These are phyloP conservation scores for Debaryomyces robertsiae DNA, from an alignment of 1,139 yeast species.

Conservation along the genomic window DNA sequence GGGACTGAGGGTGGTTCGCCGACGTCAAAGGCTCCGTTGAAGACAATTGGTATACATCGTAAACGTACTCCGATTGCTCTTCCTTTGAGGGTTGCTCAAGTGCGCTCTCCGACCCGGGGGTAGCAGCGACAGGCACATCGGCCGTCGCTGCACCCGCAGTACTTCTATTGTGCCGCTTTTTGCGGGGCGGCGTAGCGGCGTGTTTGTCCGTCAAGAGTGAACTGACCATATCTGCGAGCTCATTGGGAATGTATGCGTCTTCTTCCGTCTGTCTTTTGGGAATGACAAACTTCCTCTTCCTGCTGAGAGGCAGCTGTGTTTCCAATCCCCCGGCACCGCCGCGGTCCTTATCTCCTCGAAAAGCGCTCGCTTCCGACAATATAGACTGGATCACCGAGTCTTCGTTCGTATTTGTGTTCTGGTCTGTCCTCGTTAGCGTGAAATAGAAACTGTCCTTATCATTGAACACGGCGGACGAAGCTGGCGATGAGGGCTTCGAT, in stretches of 20 bases:
- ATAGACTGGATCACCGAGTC: slow-evolving; percentile 26
- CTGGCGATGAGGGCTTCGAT: slow-evolving; percentile 45
- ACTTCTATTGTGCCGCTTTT: slow-evolving; percentile 12
- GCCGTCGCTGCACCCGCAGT: slow-evolving; percentile 14
- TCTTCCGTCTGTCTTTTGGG: slow-evolving; percentile 41
- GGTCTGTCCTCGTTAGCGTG: slow-evolving; percentile 67
- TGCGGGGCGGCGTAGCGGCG: slow-evolving; percentile 7
- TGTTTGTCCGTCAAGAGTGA: slow-evolving; percentile 44
- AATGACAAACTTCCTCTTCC: slow-evolving; percentile 34
- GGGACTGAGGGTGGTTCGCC: slow-evolving; percentile 55
- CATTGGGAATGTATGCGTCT: slow-evolving; percentile 53
- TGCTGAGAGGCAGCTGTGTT: slow-evolving; percentile 12
- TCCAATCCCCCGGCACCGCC: slow-evolving; percentile 1
- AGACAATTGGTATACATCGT: slow-evolving; percentile 70
- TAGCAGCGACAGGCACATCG: slow-evolving; percentile 15
- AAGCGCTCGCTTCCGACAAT: slow-evolving; percentile 17
- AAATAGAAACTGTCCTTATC: slow-evolving; percentile 42
- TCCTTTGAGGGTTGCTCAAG: slow-evolving; percentile 2
- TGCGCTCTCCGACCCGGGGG: background rate
- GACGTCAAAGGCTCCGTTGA: slow-evolving; percentile 42
- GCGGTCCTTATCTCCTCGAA: slow-evolving; percentile 16
- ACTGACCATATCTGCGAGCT: slow-evolving; percentile 68
- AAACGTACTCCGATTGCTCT: slow-evolving; percentile 66
- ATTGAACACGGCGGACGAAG: slow-evolving; percentile 11
- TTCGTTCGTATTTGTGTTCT: slow-evolving; percentile 21